Percentiles rank a stretch among this genome's conserved stretches.
Evolutionary conservation across 495 filamentous ascomycete genomes (phyloP).

Genomic region (Aspergillus diversus): DNA sequence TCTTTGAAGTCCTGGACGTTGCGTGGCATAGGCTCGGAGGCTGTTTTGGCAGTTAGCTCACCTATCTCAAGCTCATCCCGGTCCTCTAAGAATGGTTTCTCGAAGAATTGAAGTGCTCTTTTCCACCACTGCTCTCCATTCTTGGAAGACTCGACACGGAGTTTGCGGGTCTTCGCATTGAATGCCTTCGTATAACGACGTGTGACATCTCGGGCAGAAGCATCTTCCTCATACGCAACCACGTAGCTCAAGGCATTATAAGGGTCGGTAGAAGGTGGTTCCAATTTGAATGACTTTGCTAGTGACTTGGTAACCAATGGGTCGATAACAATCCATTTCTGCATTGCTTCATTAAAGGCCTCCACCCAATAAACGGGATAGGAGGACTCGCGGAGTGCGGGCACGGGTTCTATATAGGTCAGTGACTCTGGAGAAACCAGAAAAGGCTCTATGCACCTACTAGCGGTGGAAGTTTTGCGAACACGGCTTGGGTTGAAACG

Average conservation of each 20-base stretch:
- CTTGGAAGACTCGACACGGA: slow-evolving; percentile 70
- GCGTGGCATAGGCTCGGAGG: slow-evolving; percentile 82
- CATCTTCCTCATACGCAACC: slow-evolving; percentile 81
- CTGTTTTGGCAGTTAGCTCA: slow-evolving; percentile 71
- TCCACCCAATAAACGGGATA: slow-evolving; percentile 95
- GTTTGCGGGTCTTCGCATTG: slow-evolving; percentile 83
- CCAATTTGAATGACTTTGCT: slow-evolving; percentile 73
- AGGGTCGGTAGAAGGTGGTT: slow-evolving; percentile 75
- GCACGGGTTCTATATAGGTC: slow-evolving; percentile 23
- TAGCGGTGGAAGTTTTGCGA: slow-evolving; percentile 10
- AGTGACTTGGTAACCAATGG: slow-evolving; percentile 78
- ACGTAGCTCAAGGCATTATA: slow-evolving; percentile 81
- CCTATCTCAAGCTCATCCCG: slow-evolving; percentile 80
- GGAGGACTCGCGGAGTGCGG: slow-evolving; percentile 49
- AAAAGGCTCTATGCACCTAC: slow-evolving; percentile 3
- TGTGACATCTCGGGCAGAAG: slow-evolving; percentile 77
- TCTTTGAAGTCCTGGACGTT: slow-evolving; percentile 92
- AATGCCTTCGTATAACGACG: slow-evolving; percentile 78
- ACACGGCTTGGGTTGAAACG: slow-evolving; percentile 38
- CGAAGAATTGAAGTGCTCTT: slow-evolving; percentile 61
- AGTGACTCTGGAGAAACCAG: neutral
- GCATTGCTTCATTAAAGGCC: slow-evolving; percentile 76
- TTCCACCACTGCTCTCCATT: slow-evolving; percentile 76
- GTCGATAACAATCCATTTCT: slow-evolving; percentile 92
- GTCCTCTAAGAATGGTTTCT: slow-evolving; percentile 58